Conservation (phyloP, 2,329 filamentous ascomycete genomes). For the Hirsutella minnesotensis region DNA sequence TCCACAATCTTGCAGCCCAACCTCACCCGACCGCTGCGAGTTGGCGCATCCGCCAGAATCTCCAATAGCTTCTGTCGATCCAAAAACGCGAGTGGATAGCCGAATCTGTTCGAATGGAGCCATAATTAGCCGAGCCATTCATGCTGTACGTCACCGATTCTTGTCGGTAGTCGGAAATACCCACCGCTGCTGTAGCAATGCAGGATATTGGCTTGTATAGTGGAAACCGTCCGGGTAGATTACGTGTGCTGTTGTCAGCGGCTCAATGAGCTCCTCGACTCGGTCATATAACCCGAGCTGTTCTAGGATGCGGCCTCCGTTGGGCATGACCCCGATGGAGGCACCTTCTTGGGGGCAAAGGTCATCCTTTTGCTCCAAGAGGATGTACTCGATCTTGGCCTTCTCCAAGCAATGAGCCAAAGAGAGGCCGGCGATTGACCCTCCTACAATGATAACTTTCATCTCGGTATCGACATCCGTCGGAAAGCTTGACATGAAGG, state of each 20-base stretch:
- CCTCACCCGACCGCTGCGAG: constrained; percentile 12
- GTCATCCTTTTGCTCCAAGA: not conserved
- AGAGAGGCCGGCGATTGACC: constrained; percentile 29
- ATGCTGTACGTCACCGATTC: not conserved
- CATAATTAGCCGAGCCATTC: not conserved
- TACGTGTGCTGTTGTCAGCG: not conserved
- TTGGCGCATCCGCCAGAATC: constrained; percentile 18
- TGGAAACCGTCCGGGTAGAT: constrained; percentile 3
- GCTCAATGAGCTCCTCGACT: not conserved
- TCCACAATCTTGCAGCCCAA: not conserved
- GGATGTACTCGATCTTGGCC: constrained; percentile 29
- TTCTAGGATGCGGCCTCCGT: not conserved
- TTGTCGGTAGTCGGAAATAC: not conserved
- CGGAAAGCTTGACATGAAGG: no score
- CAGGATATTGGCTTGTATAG: not conserved
- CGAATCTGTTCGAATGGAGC: not conserved
- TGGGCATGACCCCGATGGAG: not conserved
- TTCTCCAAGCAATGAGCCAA: constrained; percentile 27
- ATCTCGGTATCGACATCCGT: no score
- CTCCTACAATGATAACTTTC: constrained; percentile 29
- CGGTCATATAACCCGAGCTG: not conserved
- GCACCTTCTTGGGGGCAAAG: not conserved
- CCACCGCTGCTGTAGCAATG: not conserved
- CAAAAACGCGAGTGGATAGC: constrained; percentile 16
- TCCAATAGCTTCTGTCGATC: constrained; percentile 21